phyloP scores from a whole-genome alignment of 2,329 filamentous ascomycete genomes.

The Epichloe sp. region DNA sequence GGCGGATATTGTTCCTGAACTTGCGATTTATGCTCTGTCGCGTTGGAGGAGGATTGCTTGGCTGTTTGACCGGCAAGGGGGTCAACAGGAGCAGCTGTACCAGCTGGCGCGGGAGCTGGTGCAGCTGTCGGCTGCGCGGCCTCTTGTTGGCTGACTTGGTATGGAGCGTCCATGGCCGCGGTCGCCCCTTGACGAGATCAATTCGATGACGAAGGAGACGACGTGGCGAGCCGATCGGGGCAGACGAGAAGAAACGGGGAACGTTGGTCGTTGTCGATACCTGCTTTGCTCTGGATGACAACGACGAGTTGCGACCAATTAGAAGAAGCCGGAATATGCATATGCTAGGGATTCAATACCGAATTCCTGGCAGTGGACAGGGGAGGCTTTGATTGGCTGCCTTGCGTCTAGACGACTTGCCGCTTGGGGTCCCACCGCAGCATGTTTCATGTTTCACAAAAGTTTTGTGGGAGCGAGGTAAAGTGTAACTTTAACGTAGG shows the following conservation, averaged over 20 bases:
- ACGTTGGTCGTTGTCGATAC: background rate
- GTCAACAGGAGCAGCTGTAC: background rate
- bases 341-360: background rate
- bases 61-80: background rate
- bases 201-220: background rate
- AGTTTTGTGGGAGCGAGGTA: too few relatives aligned
- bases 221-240: background rate
- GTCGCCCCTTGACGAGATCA: constrained; percentile 1
- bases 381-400: constrained; percentile 1
- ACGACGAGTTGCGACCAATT: constrained; percentile 3
- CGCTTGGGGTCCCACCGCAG: background rate
- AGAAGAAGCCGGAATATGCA: background rate
- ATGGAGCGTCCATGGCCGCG: constrained; percentile 4
- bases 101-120: constrained; percentile 3
- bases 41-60: background rate
- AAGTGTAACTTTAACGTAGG: too few relatives aligned
- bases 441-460: background rate
- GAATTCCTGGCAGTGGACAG: background rate
- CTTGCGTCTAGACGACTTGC: background rate
- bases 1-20: constrained; percentile 8
- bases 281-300: background rate
- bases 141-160: background rate
- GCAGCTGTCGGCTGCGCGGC: background rate
- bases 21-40: background rate
- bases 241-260: background rate